Evolutionary conservation across 1,284 basidiomycete species (phyloP).

Genomic region (Tetrapyrgos nigripes): DNA sequence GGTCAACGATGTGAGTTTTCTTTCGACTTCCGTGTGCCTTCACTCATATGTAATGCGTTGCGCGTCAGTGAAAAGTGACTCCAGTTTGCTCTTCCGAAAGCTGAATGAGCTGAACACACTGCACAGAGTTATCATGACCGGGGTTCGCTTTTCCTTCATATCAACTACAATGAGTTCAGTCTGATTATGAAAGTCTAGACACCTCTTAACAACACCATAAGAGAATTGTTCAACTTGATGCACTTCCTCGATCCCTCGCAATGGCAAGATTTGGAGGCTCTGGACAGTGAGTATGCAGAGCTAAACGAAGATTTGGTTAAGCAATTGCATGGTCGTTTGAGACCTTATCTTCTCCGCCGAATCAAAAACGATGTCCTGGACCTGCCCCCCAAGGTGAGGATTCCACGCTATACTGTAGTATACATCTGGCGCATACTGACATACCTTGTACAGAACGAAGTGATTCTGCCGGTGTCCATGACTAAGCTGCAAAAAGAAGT

Average conservation of each 20-base stretch:
- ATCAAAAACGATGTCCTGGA: conserved; percentile 93
- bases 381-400: conserved; percentile 85
- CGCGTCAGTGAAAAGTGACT: conserved; percentile 78
- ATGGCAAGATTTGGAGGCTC: conserved; percentile 76
- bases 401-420: neutral
- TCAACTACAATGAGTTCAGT: conserved; percentile 3
- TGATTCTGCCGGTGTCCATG: conserved; percentile 93
- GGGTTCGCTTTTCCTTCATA: conserved; percentile 48
- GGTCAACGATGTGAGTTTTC: conserved; percentile 81
- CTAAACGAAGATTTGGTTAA: conserved; percentile 82
- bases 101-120: conserved; percentile 81
- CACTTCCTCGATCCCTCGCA: conserved; percentile 85
- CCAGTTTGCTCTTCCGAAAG: conserved; percentile 82
- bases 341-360: conserved; percentile 93
- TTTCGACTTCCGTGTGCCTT: neutral
- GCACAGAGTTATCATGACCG: conserved; percentile 93
- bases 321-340: conserved; percentile 78
- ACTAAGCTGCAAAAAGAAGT: conserved; percentile 89
- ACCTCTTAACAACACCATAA: conserved; percentile 95
- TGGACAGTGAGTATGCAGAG: conserved; percentile 77
- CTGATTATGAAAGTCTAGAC: conserved; percentile 57
- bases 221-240: conserved; percentile 95
- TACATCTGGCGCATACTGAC: conserved; percentile 17
- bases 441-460: conserved; percentile 68
- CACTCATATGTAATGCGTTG: conserved; percentile 13